These are phyloP conservation scores for Tolypocladium tropicale DNA, from an alignment of 2,329 filamentous ascomycete species.

Conservation along the genomic window DNA sequence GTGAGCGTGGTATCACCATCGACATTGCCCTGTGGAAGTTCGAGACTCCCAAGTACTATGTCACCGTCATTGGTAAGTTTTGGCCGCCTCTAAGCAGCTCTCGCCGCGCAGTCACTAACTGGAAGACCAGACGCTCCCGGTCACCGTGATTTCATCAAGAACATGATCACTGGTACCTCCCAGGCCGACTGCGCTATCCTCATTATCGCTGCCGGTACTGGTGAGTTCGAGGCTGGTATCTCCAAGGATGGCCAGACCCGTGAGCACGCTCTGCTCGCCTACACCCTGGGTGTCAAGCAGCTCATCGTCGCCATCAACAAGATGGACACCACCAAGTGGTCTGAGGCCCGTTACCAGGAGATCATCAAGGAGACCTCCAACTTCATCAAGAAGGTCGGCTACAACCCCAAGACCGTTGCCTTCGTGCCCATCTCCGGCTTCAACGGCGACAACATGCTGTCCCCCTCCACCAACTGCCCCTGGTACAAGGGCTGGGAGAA, in stretches of 20 bases:
- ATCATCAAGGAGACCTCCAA: slow-evolving; percentile 99
- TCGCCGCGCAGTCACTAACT: slow-evolving; percentile 3
- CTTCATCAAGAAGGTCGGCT: slow-evolving; percentile 99
- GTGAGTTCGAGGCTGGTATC: slow-evolving; percentile 99
- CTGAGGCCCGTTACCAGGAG: slow-evolving; percentile 90
- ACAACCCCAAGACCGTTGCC: slow-evolving; percentile 97
- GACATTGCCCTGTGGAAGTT: slow-evolving; percentile 99
- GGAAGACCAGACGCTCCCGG: slow-evolving; percentile 75
- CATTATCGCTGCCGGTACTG: slow-evolving; percentile 99
- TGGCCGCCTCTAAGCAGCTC: neutral
- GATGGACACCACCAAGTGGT: slow-evolving; percentile 99
- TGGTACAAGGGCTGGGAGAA: slow-evolving; percentile 99
- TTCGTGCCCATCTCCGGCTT: slow-evolving; percentile 99
- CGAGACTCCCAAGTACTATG: slow-evolving; percentile 95
- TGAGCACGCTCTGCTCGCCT: slow-evolving; percentile 99
- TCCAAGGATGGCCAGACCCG: slow-evolving; percentile 99
- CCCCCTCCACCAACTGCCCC: slow-evolving; percentile 81
- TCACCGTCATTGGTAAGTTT: slow-evolving; percentile 89
- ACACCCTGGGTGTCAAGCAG: slow-evolving; percentile 99
- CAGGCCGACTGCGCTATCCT: slow-evolving; percentile 99
- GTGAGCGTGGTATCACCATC: slow-evolving; percentile 99
- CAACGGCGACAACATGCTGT: slow-evolving; percentile 99
- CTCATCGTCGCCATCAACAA: slow-evolving; percentile 99
- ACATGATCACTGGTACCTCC: slow-evolving; percentile 99
- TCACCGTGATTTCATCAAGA: slow-evolving; percentile 99